Base-by-base conservation (phyloP, 2,329 filamentous ascomycete genomes). In the Pseudopithomyces chartarum region DNA sequence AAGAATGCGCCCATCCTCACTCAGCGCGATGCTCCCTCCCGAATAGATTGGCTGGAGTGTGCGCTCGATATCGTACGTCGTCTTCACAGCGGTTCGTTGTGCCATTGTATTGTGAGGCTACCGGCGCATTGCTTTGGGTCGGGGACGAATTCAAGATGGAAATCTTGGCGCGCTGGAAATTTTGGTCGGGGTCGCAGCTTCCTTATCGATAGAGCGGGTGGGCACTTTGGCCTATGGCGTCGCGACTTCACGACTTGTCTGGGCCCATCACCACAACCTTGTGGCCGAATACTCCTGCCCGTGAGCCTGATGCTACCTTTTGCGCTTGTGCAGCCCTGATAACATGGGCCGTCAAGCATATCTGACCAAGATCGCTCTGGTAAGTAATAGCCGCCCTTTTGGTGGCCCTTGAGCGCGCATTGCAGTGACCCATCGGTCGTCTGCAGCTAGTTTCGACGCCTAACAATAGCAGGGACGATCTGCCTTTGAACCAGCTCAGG, bases 21-120 rank as follows among this genome's bases (percentile, higher is more conserved):
- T 92, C 59, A 98, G 84, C 29, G 91, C 87, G 57, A 96, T 87
- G 63, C 90, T 89, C 42, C 95, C 95, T 53, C 95, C 95, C 1
- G 94, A 97, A 73, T 95, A 97, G 48, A 98, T 94, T 19, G 95
- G 95, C 67, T 92, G 90, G 54, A 99, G 90, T 46, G 92, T 90
- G 69, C 90, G 87, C 63, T 85, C 85, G 56, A 90, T 86, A 71
- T 96, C 91, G 76, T 97, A 99, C 3, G 94, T 97, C 56, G 92
- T 97, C 82, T 92, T 96, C 66, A 83, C 76, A 39, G 79, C 80
- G 59, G 83, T 77, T 74, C 84, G 83, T 69, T 84, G 84, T 65
- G 81, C 79, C 81, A 83, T 84, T 56, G 59, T 58, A 55, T 56
- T 32, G 48, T 38, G 29, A 23, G 39, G 32, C 34, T 53, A 32